Conservation (phyloP, 371 early-diverging fungal genomes). For the Mycotypha africana region DNA sequence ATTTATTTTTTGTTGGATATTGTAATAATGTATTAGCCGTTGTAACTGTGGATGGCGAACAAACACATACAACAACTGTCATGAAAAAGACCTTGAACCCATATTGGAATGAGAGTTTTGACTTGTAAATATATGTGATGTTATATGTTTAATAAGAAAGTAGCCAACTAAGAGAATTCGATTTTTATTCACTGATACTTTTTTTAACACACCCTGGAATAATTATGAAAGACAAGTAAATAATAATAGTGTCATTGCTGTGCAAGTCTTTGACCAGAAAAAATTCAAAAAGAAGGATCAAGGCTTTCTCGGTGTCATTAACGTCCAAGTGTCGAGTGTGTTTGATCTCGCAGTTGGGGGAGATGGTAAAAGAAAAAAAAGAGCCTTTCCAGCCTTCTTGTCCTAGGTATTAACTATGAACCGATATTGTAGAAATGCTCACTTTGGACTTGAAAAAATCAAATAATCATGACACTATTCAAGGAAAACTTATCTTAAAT, state of each 20-base stretch:
- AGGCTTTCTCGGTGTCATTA: conserved; percentile 93
- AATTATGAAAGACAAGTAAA: conserved; percentile 65
- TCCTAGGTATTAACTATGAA: too few species aligned
- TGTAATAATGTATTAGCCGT: conserved; percentile 61
- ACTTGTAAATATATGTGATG: too few species aligned
- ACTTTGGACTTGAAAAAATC: conserved; percentile 83
- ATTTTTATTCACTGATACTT: not conserved
- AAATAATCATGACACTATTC: conserved; percentile 73
- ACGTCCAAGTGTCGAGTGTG: conserved; percentile 75
- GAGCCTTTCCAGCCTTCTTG: too few species aligned
- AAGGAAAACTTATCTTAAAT: conserved; percentile 78
- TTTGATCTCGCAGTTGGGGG: conserved; percentile 72
- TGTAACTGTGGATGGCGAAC: conserved; percentile 85
- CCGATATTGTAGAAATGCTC: conserved; percentile 76
- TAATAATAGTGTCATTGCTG: conserved; percentile 75
- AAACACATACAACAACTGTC: conserved; percentile 75
- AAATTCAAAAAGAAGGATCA: conserved; percentile 93
- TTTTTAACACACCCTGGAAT: too few species aligned
- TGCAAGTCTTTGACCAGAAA: conserved; percentile 95
- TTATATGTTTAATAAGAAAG: too few species aligned
- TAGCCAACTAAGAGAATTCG: too few species aligned
- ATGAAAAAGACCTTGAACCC: conserved; percentile 76
- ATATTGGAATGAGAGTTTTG: conserved; percentile 78
- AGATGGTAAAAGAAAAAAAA: conserved; percentile 47
- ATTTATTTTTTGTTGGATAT: too few species aligned